Conservation (phyloP, 805 yeast genomes). For the Ascoidea asiatica region DNA sequence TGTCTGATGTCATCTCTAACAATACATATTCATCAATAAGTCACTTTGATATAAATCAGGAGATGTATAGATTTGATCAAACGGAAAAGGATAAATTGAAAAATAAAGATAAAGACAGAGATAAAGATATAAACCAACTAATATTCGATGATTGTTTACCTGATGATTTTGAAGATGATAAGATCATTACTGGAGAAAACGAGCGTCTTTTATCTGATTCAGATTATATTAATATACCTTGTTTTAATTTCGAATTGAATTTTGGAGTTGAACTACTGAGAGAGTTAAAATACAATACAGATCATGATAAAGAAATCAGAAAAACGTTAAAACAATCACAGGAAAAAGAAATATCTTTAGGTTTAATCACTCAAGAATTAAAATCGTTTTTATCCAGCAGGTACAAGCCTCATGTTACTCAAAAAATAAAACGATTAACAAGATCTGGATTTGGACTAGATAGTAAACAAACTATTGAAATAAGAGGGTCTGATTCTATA, state of each 20-base stretch:
- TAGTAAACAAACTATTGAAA: neutral
- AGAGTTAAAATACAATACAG: conserved; percentile 15
- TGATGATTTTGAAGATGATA: conserved; percentile 12
- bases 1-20: neutral
- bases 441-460: neutral
- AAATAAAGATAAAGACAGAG: neutral
- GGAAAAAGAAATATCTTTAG: too few species aligned
- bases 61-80: neutral
- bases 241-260: conserved; percentile 26
- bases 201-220: neutral
- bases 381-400: too few species aligned
- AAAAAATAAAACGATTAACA: too few species aligned
- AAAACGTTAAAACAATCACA: neutral
- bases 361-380: too few species aligned
- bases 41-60: neutral
- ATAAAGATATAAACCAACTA: conserved; percentile 20
- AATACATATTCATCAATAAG: neutral
- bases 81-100: neutral
- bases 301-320: neutral
- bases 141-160: conserved; percentile 21
- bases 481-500: neutral
- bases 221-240: conserved; percentile 14
- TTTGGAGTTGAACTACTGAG: conserved; percentile 16
- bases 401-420: too few species aligned
- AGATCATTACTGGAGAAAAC: too few species aligned